Evolutionary conservation across 805 yeast genomes (phyloP), one percentile per base, ranked within the genome.

Genomic region (Metschnikowia matae): DNA sequence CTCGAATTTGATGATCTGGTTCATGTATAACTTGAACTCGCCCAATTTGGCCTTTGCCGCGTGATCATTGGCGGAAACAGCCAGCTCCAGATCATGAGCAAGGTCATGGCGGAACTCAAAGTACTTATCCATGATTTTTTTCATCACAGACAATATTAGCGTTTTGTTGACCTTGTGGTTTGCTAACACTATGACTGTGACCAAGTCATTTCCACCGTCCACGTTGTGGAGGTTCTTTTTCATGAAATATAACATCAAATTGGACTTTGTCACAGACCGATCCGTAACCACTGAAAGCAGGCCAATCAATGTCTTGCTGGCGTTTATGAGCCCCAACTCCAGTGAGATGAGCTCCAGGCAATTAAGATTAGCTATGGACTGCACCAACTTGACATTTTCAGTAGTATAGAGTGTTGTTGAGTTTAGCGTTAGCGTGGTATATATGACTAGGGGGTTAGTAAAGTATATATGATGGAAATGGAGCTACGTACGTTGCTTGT

Each of bases 381-480:
- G 70, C 1, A 71, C 67, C 36, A 82, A 62, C 21, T 67, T 68
- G 41, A 66, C 63, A 59, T 80, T 80, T 56, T 82, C 85, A 54
- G 80, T 73, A 11, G 85, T 77, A 62, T 78, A 83, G 13, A 82
- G 67, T 0, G 86, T 81, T 5, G 85, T 79, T 15, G 86, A 81
- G 59, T 83, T 82, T 48, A 69, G 63, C 3, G 82, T 75, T 37
- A 79, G 66, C 2, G 82, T 74, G 18, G 79, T 74, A 55, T 71
- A 74, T 17, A 79, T 68, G 54, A 79, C 79, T 74, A n/a, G 42
- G 33, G 4, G 44, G 48, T 37, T 52, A 42, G 65, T 55, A 18
- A 10, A 11, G 14, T 4, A 13, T n/a, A 4, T 3, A 6, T 6
- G 6, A 15, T 1, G 29, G 7, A 8, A 15, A 15, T 2, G 6